These are phyloP conservation scores for Sporothrix inflata DNA, from an alignment of 2,329 filamentous ascomycete genomes.

Conservation along the genomic window DNA sequence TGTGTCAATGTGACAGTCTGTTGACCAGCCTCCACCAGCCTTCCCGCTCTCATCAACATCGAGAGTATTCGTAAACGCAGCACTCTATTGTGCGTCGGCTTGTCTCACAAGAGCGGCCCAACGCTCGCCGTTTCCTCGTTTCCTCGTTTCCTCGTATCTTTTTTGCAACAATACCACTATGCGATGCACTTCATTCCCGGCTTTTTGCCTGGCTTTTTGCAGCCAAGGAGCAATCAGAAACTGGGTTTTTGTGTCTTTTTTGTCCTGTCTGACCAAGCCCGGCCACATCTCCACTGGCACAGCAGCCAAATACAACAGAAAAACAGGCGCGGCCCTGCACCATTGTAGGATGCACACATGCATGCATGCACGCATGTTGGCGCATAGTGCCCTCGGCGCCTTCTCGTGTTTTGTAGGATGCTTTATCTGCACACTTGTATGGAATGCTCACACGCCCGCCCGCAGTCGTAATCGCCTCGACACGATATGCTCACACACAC, in stretches of 20 bases:
- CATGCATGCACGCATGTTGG: background rate
- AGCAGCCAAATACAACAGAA: background rate
- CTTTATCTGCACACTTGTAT: background rate
- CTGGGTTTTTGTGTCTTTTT: conserved; percentile 10
- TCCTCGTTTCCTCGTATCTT: background rate
- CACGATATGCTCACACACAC: conserved; percentile 13
- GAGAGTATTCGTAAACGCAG: background rate
- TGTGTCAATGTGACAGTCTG: background rate
- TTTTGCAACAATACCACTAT: background rate
- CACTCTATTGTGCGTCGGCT: conserved; percentile 8
- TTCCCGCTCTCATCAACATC: conserved; percentile 9
- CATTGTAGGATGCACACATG: background rate
- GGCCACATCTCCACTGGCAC: conserved; percentile 19
- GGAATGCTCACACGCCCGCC: background rate
- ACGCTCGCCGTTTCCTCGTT: background rate
- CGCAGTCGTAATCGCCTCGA: background rate
- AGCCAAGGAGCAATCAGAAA: conserved; percentile 6
- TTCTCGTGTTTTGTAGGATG: background rate
- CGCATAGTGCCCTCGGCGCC: background rate
- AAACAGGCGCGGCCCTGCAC: background rate
- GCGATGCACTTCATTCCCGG: background rate
- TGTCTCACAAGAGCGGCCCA: conserved; percentile 19
- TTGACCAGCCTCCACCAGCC: background rate
- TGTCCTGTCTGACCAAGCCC: conserved; percentile 14
- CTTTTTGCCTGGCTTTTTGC: conserved; percentile 4